A percentile compares a stretch with the other conserved stretches of the same genome.
phyloP scores from a whole-genome alignment of 2,329 filamentous ascomycete species.

The Thelonectria discophora region DNA sequence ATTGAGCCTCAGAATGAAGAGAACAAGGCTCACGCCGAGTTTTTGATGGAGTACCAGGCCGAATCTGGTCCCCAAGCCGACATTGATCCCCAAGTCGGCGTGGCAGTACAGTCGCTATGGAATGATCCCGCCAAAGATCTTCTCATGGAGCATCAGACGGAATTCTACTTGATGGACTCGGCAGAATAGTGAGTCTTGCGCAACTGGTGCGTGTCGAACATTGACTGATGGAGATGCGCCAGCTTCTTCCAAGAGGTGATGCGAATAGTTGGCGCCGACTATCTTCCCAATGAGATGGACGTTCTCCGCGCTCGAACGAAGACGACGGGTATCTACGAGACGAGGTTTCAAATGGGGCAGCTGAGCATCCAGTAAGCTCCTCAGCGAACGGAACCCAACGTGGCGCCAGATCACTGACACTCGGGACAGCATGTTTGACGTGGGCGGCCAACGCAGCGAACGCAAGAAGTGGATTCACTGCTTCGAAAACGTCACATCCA shows the following conservation, averaged over 20 bases:
- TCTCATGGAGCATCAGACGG: constrained; percentile 91
- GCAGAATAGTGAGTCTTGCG: constrained; percentile 83
- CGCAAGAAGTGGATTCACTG: constrained; percentile 99
- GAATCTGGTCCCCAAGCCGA: constrained; percentile 89
- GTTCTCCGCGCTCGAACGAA: constrained; percentile 96
- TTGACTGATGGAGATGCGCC: constrained; percentile 25
- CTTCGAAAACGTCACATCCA: constrained; percentile 99
- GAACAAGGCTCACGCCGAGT: constrained; percentile 79
- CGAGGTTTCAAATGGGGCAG: constrained; percentile 97
- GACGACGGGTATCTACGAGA: constrained; percentile 99
- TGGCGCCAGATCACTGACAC: constrained; percentile 33
- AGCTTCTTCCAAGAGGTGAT: constrained; percentile 96
- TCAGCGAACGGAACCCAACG: background rate
- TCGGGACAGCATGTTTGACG: constrained; percentile 90
- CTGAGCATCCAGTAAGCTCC: constrained; percentile 92
- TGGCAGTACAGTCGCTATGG: constrained; percentile 89
- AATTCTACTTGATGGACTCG: constrained; percentile 99
- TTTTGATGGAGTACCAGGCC: constrained; percentile 85
- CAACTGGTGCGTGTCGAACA: background rate
- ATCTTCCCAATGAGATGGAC: constrained; percentile 93
- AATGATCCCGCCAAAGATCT: constrained; percentile 83
- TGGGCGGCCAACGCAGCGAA: constrained; percentile 95
- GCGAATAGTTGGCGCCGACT: constrained; percentile 84
- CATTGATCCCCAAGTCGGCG: constrained; percentile 81
- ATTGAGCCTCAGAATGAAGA: constrained; percentile 78